Conservation (phyloP, 2,329 filamentous ascomycete genomes). For the Alternaria dauci region DNA sequence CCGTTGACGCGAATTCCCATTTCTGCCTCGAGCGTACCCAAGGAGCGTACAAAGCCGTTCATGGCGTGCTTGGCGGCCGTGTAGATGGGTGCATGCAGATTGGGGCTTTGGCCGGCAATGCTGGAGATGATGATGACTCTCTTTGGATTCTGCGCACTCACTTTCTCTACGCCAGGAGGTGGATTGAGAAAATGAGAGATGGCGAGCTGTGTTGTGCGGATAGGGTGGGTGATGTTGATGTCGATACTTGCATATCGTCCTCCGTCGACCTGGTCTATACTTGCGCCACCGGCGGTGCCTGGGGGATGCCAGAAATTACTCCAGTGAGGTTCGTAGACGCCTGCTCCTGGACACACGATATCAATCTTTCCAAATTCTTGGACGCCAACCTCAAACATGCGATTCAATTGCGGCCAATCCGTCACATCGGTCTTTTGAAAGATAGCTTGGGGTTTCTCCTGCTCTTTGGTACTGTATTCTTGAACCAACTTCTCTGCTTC, state of each 20-base stretch:
- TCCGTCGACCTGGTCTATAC: slow-evolving; percentile 44
- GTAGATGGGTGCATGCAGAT: slow-evolving; percentile 52
- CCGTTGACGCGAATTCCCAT: slow-evolving; percentile 66
- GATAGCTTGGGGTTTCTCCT: slow-evolving; percentile 47
- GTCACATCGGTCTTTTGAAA: slow-evolving; percentile 57
- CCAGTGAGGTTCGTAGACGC: slow-evolving; percentile 59
- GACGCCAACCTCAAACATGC: slow-evolving; percentile 43
- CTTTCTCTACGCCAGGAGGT: slow-evolving; percentile 37
- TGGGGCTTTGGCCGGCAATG: slow-evolving; percentile 55
- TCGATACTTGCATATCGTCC: slow-evolving; percentile 51
- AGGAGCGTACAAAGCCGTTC: slow-evolving; percentile 59
- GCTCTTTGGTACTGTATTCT: slow-evolving; percentile 27
- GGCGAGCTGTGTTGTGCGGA: slow-evolving; percentile 58
- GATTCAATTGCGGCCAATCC: slow-evolving; percentile 45
- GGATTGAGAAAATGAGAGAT: slow-evolving; percentile 56
- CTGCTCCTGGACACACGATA: slow-evolving; percentile 60
- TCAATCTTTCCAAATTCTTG: slow-evolving; percentile 51
- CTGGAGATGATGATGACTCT: slow-evolving; percentile 56
- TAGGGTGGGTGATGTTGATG: slow-evolving; percentile 59
- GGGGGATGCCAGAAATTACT: slow-evolving; percentile 61
- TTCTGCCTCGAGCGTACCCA: slow-evolving; percentile 58
- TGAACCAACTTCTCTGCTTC: slow-evolving; percentile 57
- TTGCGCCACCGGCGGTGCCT: slow-evolving; percentile 37
- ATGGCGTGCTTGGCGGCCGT: slow-evolving; percentile 58
- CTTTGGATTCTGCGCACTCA: slow-evolving; percentile 53